Evolutionary conservation across 768 basidiomycete species (phyloP).

Genomic region (Cystofilobasidium capitatum): DNA sequence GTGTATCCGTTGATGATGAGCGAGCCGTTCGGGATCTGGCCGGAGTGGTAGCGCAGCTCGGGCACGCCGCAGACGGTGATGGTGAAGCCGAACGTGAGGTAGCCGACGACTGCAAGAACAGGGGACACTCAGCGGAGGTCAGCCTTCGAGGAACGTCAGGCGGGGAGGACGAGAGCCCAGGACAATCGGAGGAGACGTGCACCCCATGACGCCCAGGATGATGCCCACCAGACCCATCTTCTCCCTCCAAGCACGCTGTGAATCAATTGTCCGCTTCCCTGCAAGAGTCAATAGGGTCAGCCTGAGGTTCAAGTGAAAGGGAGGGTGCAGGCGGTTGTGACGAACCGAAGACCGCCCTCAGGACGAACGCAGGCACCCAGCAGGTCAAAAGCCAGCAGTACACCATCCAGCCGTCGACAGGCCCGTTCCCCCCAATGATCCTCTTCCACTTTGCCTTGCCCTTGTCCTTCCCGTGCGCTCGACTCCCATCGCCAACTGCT

Average conservation of each 20-base stretch:
- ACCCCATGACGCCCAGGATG: slow-evolving; percentile 71
- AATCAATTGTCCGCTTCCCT: slow-evolving; percentile 84
- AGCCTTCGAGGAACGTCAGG: too few species aligned
- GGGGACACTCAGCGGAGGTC: slow-evolving; percentile 47
- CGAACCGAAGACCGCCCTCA: slow-evolving; percentile 70
- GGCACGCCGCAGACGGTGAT: slow-evolving; percentile 83
- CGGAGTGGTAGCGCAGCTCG: slow-evolving; percentile 69
- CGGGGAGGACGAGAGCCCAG: too few species aligned
- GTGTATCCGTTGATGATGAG: slow-evolving; percentile 90
- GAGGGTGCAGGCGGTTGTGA: slow-evolving; percentile 26
- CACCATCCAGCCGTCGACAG: slow-evolving; percentile 88
- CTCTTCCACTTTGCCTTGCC: neutral
- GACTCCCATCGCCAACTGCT: too few species aligned
- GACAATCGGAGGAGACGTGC: neutral
- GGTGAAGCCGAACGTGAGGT: slow-evolving; percentile 97
- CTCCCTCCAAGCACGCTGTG: slow-evolving; percentile 94
- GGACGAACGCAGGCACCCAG: slow-evolving; percentile 59
- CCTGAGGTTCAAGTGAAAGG: neutral
- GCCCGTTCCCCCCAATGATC: slow-evolving; percentile 46
- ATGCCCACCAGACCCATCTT: slow-evolving; percentile 86
- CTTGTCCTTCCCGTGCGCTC: too few species aligned
- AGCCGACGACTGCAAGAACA: slow-evolving; percentile 96
- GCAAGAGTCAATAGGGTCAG: slow-evolving; percentile 3
- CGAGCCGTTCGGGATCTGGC: slow-evolving; percentile 62
- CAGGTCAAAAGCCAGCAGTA: slow-evolving; percentile 80